Base-by-base conservation (phyloP, 345 rosid species). In the Ailanthus altissimus region DNA sequence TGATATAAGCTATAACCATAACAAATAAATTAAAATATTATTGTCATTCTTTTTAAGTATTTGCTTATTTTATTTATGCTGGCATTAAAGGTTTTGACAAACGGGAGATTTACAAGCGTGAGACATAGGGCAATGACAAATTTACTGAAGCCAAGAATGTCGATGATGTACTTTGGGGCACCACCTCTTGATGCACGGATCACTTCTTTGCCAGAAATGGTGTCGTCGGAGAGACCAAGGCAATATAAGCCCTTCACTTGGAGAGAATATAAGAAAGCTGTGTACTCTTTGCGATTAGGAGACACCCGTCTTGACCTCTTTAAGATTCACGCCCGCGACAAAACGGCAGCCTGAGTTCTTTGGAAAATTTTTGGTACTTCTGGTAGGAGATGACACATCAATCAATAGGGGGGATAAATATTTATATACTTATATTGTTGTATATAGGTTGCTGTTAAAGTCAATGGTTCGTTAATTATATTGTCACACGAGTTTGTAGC, bases 111-210 rank as follows among this genome's bases (percentile, higher is more conserved):
- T 51, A 76, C 77, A 75, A 96, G 98, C 76, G 95, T 92, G 76
- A 88, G 97, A 63, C 99, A 96, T 54, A 85, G 98, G 58, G 99
- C 90, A 38, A 8, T 90, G 74, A 83, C 90, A 0, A 90, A 89
- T 78, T 85, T 88, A 23, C 0, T 8, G 0, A 83, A 90, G 82
- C 64, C 98, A 64, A 88, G 99, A 63, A 82, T 92, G 94, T 96
- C 99, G 7, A 89, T 75, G 75, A 85, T 90, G 83, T 96, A 91
- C 58, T 96, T 96, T 56, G 99, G 92, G 60, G 98, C 99, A 5
- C 99, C 99, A 8, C 86, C 97, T 2, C 84, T 90, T 0, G 79
- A 81, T 2, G 80, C 93, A 0, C 79, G 83, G 78, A 90, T 96
- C 65, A 74, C 84, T 10, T 88, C 98, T 6, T 79, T 86, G 7